Conservation (phyloP, 2,329 filamentous ascomycete species). For the Colletotrichum lini region DNA sequence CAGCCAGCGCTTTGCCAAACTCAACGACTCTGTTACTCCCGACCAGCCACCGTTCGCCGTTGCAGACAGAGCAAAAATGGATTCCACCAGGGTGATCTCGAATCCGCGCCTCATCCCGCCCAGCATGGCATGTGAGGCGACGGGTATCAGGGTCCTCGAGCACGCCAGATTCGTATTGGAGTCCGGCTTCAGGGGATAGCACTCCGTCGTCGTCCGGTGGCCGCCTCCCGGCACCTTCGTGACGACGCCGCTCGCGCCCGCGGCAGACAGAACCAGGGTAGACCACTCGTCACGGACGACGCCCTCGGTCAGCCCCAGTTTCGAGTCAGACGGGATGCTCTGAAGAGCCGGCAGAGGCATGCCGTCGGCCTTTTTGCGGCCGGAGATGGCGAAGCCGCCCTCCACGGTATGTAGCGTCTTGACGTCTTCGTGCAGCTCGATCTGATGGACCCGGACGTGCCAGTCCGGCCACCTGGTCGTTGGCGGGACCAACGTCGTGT, state of each 20-base stretch:
- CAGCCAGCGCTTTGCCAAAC: conserved; percentile 15
- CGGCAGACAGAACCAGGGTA: conserved; percentile 27
- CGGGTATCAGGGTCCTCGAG: conserved; percentile 45
- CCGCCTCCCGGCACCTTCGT: not conserved
- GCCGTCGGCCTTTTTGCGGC: conserved; percentile 10
- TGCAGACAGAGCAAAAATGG: conserved; percentile 35
- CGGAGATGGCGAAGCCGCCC: conserved; percentile 46
- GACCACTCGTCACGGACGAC: not conserved
- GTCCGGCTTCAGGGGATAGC: conserved; percentile 45
- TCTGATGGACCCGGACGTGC: conserved; percentile 49
- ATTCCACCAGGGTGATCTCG: conserved; percentile 20
- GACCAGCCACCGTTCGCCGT: conserved; percentile 6
- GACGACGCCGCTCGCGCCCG: conserved; percentile 6
- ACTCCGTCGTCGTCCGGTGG: not conserved
- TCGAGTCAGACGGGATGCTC: not conserved
- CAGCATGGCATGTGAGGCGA: not conserved
- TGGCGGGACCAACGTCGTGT: conserved; percentile 49
- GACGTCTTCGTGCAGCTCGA: conserved; percentile 5
- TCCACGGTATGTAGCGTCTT: conserved; percentile 41
- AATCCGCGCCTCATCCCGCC: not conserved
- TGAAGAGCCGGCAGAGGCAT: conserved; percentile 15
- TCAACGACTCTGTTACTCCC: not conserved
- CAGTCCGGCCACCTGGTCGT: conserved; percentile 52
- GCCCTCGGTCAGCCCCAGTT: conserved; percentile 8
- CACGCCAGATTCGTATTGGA: conserved; percentile 47